Conservation (phyloP, 148 eudicot genomes). For the Amaranthus palmeri region DNA sequence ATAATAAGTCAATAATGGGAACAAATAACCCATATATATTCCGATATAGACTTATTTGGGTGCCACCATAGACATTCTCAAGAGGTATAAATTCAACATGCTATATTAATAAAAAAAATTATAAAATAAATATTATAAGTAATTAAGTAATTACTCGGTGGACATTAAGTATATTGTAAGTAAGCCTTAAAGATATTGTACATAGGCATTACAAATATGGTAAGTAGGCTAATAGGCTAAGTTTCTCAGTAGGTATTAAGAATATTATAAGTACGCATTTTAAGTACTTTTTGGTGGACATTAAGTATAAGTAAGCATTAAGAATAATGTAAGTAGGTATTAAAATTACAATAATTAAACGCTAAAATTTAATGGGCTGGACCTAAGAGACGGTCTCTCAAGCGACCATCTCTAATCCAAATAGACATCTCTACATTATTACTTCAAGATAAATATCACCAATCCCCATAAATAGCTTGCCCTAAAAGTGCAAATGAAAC, state of each 20-base stretch:
- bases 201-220: too few relatives aligned
- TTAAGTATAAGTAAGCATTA: not conserved
- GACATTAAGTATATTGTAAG: too few relatives aligned
- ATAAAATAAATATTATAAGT: not conserved
- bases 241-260: not conserved
- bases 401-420: not conserved
- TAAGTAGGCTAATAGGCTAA: too few relatives aligned
- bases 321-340: too few relatives aligned
- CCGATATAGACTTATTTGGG: too few relatives aligned
- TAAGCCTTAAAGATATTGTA: too few relatives aligned
- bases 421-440: not conserved
- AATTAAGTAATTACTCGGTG: too few relatives aligned
- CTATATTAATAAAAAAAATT: not conserved
- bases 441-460: not conserved
- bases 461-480: slow-evolving; percentile 9
- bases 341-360: too few relatives aligned
- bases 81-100: too few relatives aligned
- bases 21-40: not conserved
- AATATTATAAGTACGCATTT: not conserved
- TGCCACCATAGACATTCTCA: too few relatives aligned
- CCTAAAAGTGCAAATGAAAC: slow-evolving; percentile 12
- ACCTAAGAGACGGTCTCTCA: not conserved
- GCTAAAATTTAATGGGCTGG: too few relatives aligned
- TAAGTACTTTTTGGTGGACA: not conserved
- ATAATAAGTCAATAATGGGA: slow-evolving; percentile 3